Percentiles rank a stretch among this genome's conserved stretches.
These are phyloP conservation scores for Xylaria sp. DNA, from an alignment of 2,329 filamentous ascomycete species.

Conservation along the genomic window DNA sequence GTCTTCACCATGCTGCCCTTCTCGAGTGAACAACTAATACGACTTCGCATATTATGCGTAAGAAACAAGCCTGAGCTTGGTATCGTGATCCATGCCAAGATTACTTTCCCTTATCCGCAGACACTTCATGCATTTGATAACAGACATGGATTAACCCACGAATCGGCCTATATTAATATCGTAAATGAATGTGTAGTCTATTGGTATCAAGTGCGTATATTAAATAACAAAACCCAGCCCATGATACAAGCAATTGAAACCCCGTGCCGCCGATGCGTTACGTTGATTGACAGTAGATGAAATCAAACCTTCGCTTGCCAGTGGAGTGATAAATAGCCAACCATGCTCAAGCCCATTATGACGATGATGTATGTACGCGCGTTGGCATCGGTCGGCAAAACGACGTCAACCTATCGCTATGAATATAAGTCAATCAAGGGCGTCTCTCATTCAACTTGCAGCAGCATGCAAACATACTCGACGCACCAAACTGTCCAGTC, in stretches of 20 bases:
- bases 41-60: not conserved
- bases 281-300: conserved; percentile 4
- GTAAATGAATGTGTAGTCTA: conserved; percentile 21
- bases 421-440: not conserved
- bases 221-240: not conserved
- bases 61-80: not conserved
- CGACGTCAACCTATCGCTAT: not conserved
- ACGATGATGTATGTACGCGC: conserved; percentile 1
- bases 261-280: not conserved
- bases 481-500: conserved; percentile 35
- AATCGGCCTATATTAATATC: not conserved
- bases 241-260: conserved; percentile 16
- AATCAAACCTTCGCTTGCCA: conserved; percentile 23
- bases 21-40: too few species aligned
- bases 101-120: not conserved
- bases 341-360: not conserved
- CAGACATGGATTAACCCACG: not conserved
- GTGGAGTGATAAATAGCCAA: conserved; percentile 9
- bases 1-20: too few species aligned
- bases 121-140: not conserved
- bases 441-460: conserved; percentile 21
- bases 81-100: not conserved
- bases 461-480: conserved; percentile 24
- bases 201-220: conserved; percentile 29
- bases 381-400: not conserved